Evolutionary conservation across 495 filamentous ascomycete genomes (phyloP).

Genomic region (Hypoxylon fragiforme): DNA sequence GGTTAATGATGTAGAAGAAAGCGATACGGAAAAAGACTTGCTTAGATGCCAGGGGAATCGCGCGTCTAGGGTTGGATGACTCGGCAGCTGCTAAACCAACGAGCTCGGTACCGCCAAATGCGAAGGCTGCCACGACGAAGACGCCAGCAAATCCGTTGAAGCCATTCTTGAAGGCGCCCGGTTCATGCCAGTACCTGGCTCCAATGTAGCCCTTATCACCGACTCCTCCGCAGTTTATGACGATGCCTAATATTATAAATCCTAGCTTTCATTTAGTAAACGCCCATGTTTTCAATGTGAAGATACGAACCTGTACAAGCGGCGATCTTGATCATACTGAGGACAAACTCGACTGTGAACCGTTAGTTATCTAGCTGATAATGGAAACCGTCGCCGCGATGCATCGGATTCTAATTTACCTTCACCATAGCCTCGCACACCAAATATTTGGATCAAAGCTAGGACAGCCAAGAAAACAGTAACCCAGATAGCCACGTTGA

Average conservation of each 20-base stretch:
- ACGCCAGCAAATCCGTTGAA: slow-evolving; percentile 71
- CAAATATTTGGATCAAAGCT: slow-evolving; percentile 65
- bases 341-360: slow-evolving; percentile 45
- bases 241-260: slow-evolving; percentile 58
- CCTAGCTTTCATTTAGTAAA: slow-evolving; percentile 1
- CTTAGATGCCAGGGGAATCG: slow-evolving; percentile 75
- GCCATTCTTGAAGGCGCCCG: slow-evolving; percentile 67
- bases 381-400: slow-evolving; percentile 38
- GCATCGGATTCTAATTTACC: slow-evolving; percentile 31
- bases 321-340: slow-evolving; percentile 46
- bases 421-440: slow-evolving; percentile 62
- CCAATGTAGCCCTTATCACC: slow-evolving; percentile 71
- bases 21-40: slow-evolving; percentile 85
- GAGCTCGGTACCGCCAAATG: slow-evolving; percentile 72
- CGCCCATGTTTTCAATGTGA: neutral
- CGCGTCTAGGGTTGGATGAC: slow-evolving; percentile 72
- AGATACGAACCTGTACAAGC: slow-evolving; percentile 29
- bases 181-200: slow-evolving; percentile 55
- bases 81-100: slow-evolving; percentile 79
- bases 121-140: slow-evolving; percentile 68
- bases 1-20: slow-evolving; percentile 75
- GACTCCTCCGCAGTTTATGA: slow-evolving; percentile 56
- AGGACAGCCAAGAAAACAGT: slow-evolving; percentile 56
- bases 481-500: slow-evolving; percentile 59
- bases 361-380: slow-evolving; percentile 41